phyloP scores from a whole-genome alignment of 225 moss, liverwort and hornwort species.

The Climacium dendroides region DNA sequence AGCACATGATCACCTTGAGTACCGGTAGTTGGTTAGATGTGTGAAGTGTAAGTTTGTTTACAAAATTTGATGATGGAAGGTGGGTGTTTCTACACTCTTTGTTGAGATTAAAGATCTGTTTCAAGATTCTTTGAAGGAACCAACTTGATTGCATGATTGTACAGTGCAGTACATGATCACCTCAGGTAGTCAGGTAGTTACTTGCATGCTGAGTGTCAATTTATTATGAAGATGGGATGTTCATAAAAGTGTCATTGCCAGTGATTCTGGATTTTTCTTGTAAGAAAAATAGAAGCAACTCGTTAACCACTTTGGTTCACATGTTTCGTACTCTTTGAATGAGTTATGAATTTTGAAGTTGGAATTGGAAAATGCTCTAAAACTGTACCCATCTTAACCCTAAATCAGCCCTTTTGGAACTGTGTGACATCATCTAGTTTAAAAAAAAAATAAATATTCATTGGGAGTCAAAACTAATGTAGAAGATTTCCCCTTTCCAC shows the following conservation, averaged over 20 bases:
- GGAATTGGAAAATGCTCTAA: not conserved
- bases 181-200: not conserved
- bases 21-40: not conserved
- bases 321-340: not conserved
- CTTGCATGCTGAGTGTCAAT: not conserved
- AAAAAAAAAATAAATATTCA: too few species aligned
- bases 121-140: not conserved
- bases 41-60: too few species aligned
- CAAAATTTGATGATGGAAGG: not conserved
- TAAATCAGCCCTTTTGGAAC: too few species aligned
- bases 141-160: not conserved
- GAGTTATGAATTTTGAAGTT: not conserved
- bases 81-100: not conserved
- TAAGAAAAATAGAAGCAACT: not conserved
- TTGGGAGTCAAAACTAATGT: too few species aligned
- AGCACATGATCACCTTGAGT: not conserved
- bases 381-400: fast-evolving
- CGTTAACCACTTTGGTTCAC: not conserved
- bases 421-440: too few species aligned
- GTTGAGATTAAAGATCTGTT: not conserved
- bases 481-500: too few species aligned
- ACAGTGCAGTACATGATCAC: not conserved
- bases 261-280: too few species aligned
- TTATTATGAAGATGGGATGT: not conserved
- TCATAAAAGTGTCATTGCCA: not conserved